phyloP scores from a whole-genome alignment of 495 filamentous ascomycete genomes.

The Entonaema liquescens region DNA sequence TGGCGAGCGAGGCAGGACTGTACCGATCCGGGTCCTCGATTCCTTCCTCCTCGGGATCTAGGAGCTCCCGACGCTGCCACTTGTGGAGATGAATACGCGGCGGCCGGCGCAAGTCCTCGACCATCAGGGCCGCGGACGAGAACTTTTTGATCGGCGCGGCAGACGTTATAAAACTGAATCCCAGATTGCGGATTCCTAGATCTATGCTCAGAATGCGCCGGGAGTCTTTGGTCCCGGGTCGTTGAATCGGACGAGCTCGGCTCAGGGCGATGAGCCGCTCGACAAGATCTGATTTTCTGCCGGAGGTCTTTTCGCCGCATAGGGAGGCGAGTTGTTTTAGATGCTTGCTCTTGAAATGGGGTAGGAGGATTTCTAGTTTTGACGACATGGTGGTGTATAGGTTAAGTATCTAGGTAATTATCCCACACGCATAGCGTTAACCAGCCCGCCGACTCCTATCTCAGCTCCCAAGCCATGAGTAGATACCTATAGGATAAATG shows the following conservation, averaged over 20 bases:
- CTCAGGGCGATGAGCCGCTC: constrained; percentile 23
- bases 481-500: not conserved
- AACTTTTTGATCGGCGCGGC: constrained; percentile 29
- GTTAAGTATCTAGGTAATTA: too few species aligned
- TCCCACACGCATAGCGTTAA: not conserved
- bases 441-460: not conserved
- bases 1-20: constrained; percentile 64
- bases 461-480: constrained; percentile 2
- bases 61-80: constrained; percentile 48
- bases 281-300: constrained; percentile 34
- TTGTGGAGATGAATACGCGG: constrained; percentile 41
- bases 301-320: constrained; percentile 34
- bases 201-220: constrained; percentile 79
- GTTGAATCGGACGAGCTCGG: constrained; percentile 5
- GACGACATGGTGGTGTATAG: constrained; percentile 30
- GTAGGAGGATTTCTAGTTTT: constrained; percentile 9
- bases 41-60: constrained; percentile 21
- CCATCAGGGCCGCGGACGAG: constrained; percentile 15
- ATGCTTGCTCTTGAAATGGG: constrained; percentile 16
- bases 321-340: constrained; percentile 36
- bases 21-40: constrained; percentile 55
- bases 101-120: constrained; percentile 11
- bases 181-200: constrained; percentile 87
- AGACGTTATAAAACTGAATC: constrained; percentile 70
- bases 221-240: not conserved